phyloP scores from a whole-genome alignment of 202 grass and related monocot species.

The Panicum virgatum region DNA sequence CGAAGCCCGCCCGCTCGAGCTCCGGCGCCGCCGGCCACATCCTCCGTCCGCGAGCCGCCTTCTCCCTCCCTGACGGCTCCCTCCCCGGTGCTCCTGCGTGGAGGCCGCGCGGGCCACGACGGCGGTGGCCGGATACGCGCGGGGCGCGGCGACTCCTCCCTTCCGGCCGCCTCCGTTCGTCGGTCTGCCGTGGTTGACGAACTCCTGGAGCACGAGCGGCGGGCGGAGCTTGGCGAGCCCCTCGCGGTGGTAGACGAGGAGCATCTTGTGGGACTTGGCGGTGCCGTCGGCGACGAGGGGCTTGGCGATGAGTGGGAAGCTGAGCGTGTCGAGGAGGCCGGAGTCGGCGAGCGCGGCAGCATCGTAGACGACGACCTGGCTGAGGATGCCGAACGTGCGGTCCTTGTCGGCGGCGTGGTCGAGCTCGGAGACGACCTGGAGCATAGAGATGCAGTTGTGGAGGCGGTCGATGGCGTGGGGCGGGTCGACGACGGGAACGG shows the following conservation, averaged over 20 bases:
- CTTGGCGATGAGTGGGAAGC: conserved; percentile 94
- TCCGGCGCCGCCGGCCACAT: too few species aligned
- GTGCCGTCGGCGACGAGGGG: conserved; percentile 89
- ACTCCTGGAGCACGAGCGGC: conserved; percentile 94
- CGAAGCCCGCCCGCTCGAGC: too few species aligned
- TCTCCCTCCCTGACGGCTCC: too few species aligned
- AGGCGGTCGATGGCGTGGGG: conserved; percentile 87
- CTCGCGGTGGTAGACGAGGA: conserved; percentile 74
- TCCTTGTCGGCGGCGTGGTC: conserved; percentile 40
- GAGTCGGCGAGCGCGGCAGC: conserved; percentile 63
- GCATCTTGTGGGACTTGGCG: conserved; percentile 93
- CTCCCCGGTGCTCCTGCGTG: too few species aligned
- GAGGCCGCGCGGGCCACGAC: too few species aligned
- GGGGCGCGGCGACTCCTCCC: too few species aligned
- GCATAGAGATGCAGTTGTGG: conserved; percentile 98
- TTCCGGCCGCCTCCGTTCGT: too few species aligned
- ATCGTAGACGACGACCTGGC: conserved; percentile 93
- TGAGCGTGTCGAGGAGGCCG: conserved; percentile 70
- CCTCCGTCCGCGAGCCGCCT: too few species aligned
- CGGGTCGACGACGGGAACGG: conserved; percentile 64
- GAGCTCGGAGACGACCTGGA: conserved; percentile 91
- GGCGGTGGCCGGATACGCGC: too few species aligned
- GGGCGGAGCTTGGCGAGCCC: conserved; percentile 74
- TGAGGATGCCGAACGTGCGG: conserved; percentile 85
- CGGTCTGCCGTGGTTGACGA: conserved; percentile 95